Evolutionary conservation across 1,284 basidiomycete genomes (phyloP), one percentile per base, ranked within the genome.

Genomic region (Apiotrichum siamense): DNA sequence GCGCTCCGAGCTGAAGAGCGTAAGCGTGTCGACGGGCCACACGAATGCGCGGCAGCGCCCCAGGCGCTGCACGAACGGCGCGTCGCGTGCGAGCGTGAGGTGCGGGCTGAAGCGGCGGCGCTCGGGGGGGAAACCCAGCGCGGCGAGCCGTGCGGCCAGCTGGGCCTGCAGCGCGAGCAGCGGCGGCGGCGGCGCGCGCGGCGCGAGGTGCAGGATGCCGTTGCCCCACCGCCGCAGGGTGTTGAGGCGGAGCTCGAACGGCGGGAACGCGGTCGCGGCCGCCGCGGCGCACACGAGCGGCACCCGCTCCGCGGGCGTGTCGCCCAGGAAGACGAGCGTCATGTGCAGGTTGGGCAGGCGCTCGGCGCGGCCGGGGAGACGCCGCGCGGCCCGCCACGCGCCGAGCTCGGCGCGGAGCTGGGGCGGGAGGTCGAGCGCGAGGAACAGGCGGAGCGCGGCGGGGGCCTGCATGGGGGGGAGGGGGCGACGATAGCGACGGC

Each of bases 281-380:
- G 27, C 33, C 4, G 21, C 12, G 17, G 11, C 24, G 24, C 11
- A n/a, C 31, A 45, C 15, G 7, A 4, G 17, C 24, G 21, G 31
- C 11, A 49, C 25, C 4, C 26, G 25, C 24, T 32, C 27, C 31
- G n/a, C 40, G 25, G 23, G 31, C 25, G 26, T 24, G 5, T 23
- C 29, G n/a, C 48, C 48, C 24, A 50, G 35, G 24, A 50, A 50
- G 23, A 39, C 31, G 23, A 50, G 42, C 4, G 49, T 50, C 5
- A 50, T 31, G 42, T 50, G 49, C 29, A 50, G 42, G 12, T 50
- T 50, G 1, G 49, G 23, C 2, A 36, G 12, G 3, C 27, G 23
- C 18, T 41, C 39, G 11, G 37, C 18, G 10, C 24, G 37, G 7
- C 47, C 47, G 6, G 39, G 47, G 7, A 48, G 31, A 18, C 17